Conservation (phyloP, 805 yeast genomes). For the Metschnikowia cerradonensis region DNA sequence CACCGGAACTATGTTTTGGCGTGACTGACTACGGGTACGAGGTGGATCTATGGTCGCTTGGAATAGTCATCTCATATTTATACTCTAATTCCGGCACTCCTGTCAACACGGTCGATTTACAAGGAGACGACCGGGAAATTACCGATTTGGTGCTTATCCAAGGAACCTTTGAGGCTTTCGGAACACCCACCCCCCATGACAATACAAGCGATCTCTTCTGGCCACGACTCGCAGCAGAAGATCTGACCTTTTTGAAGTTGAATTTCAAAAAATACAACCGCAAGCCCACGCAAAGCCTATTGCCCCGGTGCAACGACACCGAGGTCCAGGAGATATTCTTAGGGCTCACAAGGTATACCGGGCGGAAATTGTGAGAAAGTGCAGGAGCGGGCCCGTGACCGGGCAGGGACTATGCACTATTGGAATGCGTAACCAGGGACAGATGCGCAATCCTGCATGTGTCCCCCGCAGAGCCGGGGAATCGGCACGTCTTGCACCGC, state of each 20-base stretch:
- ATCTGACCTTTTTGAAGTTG: conserved; percentile 29
- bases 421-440: neutral
- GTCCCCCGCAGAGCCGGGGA: neutral
- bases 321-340: conserved; percentile 9
- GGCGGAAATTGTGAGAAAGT: neutral
- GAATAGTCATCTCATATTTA: conserved; percentile 55
- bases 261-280: conserved; percentile 16
- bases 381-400: neutral
- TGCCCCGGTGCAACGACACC: conserved; percentile 32
- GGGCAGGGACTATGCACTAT: neutral
- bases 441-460: neutral
- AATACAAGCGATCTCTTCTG: conserved; percentile 23
- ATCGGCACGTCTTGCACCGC: neutral
- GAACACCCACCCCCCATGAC: conserved; percentile 49
- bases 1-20: conserved; percentile 72
- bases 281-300: conserved; percentile 18
- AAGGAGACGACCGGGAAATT: conserved; percentile 14
- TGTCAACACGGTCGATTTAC: conserved; percentile 21
- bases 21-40: conserved; percentile 48
- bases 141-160: conserved; percentile 56
- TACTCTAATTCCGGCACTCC: conserved; percentile 32
- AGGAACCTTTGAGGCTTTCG: conserved; percentile 53
- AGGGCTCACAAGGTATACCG: conserved; percentile 11
- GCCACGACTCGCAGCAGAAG: conserved; percentile 32
- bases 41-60: conserved; percentile 72